Evolutionary conservation across 345 rosid species (phyloP), one percentile per base, ranked within the genome.

Genomic region (Rhodomyrtus tomentosa): DNA sequence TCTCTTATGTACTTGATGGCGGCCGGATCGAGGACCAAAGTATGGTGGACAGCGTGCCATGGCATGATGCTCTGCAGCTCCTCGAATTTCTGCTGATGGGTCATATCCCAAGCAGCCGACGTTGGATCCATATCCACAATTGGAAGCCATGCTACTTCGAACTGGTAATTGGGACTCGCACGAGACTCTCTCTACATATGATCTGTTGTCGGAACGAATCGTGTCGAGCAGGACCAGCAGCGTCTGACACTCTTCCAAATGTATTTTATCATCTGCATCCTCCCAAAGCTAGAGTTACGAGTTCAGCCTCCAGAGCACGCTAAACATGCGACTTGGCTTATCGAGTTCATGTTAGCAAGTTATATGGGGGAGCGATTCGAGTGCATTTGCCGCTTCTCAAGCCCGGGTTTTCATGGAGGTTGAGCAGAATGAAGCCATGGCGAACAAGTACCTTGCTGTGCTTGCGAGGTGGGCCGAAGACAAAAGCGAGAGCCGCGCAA

Each of bases 121-220:
- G 84, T 84, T 8, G 83, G 86, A 72, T 81, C 58, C 22, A 55
- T 5, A 12, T 91, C 90, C 42, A 89, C 88, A 10, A 92, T 58
- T 6, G 92, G 94, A 32, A 92, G 86, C 94, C 93, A 92, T 50
- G 90, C 84, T 16, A 91, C 74, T 79, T 86, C 91, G 18, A 88
- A 92, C 21, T 68, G 85, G 76, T 22, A 10, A 40, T 89, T 87
- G 0, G 74, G 49, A 72, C 83, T 68, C 24, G 13, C 24, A 49
- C 87, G 72, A 0, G 85, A 73, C 9, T 88, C 89, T 42, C 25
- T 50, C 85, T 89, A 90, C 76, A 89, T 7, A 10, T 82, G 73
- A 87, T 90, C 92, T 92, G 90, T 29, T 29, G 11, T 29, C 73
- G 8, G 40, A 29, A 59, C 2, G 22, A 7, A 59, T 59, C 5